A percentile compares a stretch with the other conserved stretches of the same genome.
These are phyloP conservation scores for Cucumis melo DNA, from an alignment of 306 rosid genomes.

Conservation along the genomic window DNA sequence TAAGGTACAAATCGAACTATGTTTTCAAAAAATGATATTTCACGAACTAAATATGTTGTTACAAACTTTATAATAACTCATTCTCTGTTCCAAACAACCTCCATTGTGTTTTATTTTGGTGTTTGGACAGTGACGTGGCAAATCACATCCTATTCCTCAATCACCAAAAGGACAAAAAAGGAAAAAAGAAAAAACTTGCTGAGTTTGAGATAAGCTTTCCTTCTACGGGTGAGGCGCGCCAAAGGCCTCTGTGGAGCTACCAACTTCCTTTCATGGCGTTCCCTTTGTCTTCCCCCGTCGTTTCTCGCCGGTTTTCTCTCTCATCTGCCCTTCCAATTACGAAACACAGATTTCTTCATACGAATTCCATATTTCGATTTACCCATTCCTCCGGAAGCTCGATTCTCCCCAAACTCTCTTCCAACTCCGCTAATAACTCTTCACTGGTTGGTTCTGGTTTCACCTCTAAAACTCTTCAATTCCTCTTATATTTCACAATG, in stretches of 20 bases:
- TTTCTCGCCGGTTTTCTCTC: not conserved
- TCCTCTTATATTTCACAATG: not conserved
- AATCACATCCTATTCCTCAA: no score
- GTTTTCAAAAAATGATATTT: no score
- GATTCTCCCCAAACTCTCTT: not conserved
- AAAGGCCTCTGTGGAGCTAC: not conserved
- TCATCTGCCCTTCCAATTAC: not conserved
- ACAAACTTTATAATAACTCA: no score
- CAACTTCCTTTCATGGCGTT: slow-evolving; percentile 8
- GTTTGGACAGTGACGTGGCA: no score
- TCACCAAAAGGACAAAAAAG: no score
- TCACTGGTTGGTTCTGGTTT: not conserved
- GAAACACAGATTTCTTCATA: not conserved
- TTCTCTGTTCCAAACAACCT: no score
- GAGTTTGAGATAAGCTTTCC: not conserved
- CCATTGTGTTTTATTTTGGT: no score
- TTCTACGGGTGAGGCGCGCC: slow-evolving; percentile 8
- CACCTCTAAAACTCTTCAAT: not conserved
- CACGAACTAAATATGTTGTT: no score
- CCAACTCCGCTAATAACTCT: not conserved
- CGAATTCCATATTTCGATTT: not conserved
- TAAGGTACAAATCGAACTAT: no score
- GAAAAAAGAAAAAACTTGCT: no score
- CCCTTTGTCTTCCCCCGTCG: not conserved
- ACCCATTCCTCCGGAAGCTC: not conserved